Conservation (phyloP, 345 rosid genomes). For the Anacardium occidentale region DNA sequence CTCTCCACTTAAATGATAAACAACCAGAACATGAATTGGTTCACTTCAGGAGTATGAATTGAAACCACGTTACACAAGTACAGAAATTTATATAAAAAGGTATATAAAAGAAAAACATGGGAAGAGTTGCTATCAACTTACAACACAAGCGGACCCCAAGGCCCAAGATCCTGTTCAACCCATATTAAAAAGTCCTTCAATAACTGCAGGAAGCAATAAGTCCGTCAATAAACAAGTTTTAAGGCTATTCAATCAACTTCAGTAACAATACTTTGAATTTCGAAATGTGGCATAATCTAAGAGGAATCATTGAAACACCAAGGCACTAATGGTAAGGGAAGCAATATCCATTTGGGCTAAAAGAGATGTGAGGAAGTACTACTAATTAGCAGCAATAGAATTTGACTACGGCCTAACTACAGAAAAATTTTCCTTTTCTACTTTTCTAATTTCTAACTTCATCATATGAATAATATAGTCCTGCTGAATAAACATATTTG, state of each 20-base stretch:
- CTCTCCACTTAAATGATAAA: no score
- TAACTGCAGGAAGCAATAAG: conserved; percentile 49
- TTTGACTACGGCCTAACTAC: not conserved
- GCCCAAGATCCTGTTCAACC: conserved; percentile 93
- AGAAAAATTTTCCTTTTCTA: not conserved
- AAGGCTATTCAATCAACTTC: not conserved
- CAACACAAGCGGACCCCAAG: conserved; percentile 97
- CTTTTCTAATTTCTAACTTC: no score
- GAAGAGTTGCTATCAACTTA: conserved; percentile 44
- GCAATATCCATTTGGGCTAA: not conserved
- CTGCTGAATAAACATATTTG: not conserved
- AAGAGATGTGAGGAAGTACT: not conserved
- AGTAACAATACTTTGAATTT: not conserved
- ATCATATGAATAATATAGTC: no score
- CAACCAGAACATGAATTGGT: not conserved
- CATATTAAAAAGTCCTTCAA: conserved; percentile 89
- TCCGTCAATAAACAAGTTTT: conserved; percentile 14
- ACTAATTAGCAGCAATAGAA: not conserved
- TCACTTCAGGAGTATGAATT: not conserved
- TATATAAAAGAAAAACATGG: not conserved
- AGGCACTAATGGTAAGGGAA: not conserved
- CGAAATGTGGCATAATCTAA: not conserved
- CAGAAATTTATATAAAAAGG: not conserved
- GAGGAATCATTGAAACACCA: not conserved
- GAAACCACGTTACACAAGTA: not conserved